Conservation (phyloP, 2,329 filamentous ascomycete species). For the Claviceps spartinae region DNA sequence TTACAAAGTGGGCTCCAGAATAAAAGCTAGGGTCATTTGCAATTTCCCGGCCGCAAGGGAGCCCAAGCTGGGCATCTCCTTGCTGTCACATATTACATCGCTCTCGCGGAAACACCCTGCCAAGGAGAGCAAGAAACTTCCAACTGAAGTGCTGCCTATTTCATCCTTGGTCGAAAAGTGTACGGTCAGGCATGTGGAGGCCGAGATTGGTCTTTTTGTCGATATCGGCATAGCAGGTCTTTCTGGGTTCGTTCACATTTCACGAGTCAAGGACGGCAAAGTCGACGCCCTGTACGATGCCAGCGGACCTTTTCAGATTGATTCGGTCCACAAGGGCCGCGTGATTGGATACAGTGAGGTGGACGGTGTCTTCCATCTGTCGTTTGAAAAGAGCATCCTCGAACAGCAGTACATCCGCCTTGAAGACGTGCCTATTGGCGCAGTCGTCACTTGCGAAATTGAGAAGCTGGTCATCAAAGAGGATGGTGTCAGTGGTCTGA, state of each 20-base stretch:
- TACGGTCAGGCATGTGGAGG: constrained; percentile 66
- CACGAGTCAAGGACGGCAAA: constrained; percentile 78
- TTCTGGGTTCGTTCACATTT: constrained; percentile 89
- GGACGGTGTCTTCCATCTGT: constrained; percentile 75
- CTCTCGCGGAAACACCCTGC: constrained; percentile 35
- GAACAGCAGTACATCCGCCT: constrained; percentile 84
- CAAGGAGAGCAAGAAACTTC: constrained; percentile 28
- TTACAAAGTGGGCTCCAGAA: constrained; percentile 71
- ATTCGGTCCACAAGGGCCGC: constrained; percentile 65
- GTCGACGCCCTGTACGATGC: constrained; percentile 68
- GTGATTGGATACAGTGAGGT: constrained; percentile 77
- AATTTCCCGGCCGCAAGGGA: constrained; percentile 68
- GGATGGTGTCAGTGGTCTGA: constrained; percentile 65
- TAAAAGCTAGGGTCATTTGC: constrained; percentile 77
- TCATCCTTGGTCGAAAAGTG: constrained; percentile 68
- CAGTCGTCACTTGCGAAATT: constrained; percentile 67
- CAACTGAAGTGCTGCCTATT: constrained; percentile 48
- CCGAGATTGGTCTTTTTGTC: constrained; percentile 69
- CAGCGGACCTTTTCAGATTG: constrained; percentile 65
- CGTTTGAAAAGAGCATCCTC: constrained; percentile 68
- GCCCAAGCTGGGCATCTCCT: constrained; percentile 74
- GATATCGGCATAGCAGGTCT: constrained; percentile 51
- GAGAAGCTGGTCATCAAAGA: constrained; percentile 72
- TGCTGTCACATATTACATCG: constrained; percentile 70
- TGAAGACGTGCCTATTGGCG: constrained; percentile 75